phyloP scores from a whole-genome alignment of 176 grass and related monocot genomes.

The Guadua angustifolia region DNA sequence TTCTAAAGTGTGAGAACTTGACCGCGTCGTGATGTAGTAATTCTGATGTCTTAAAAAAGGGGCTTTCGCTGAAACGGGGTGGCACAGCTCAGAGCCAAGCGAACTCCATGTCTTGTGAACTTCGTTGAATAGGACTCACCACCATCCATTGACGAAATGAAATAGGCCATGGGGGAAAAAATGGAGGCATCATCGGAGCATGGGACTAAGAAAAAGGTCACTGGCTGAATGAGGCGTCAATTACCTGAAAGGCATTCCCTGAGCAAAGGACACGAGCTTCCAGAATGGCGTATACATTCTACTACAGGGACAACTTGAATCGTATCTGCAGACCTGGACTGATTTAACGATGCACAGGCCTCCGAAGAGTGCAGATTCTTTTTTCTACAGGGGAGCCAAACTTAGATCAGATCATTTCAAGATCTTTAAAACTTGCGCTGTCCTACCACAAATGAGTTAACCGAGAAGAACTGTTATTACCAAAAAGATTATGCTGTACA shows the following conservation, averaged over 20 bases:
- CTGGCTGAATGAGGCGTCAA: background rate
- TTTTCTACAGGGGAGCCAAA: background rate
- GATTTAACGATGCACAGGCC: background rate
- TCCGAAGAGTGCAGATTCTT: background rate
- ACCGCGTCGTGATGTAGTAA: background rate
- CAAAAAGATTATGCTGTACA: background rate
- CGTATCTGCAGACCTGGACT: background rate
- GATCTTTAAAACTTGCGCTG: background rate
- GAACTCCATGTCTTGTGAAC: conserved; percentile 24
- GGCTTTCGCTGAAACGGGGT: background rate
- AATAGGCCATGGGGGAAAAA: background rate
- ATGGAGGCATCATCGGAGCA: background rate
- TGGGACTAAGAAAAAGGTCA: background rate
- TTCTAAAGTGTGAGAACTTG: background rate
- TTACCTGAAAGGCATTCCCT: conserved; percentile 32
- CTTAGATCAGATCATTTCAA: background rate
- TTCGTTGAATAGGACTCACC: conserved; percentile 33
- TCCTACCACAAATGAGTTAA: too few relatives aligned
- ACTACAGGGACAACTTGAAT: background rate
- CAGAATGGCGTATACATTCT: background rate
- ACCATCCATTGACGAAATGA: conserved; percentile 25
- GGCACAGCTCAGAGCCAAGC: background rate
- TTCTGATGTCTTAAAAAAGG: background rate
- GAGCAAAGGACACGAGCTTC: background rate
- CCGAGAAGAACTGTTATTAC: background rate